A percentile compares a stretch with the other conserved stretches of the same genome.
Evolutionary conservation across 129 eudicot species (phyloP).

Genomic region (Artemisia argyi): DNA sequence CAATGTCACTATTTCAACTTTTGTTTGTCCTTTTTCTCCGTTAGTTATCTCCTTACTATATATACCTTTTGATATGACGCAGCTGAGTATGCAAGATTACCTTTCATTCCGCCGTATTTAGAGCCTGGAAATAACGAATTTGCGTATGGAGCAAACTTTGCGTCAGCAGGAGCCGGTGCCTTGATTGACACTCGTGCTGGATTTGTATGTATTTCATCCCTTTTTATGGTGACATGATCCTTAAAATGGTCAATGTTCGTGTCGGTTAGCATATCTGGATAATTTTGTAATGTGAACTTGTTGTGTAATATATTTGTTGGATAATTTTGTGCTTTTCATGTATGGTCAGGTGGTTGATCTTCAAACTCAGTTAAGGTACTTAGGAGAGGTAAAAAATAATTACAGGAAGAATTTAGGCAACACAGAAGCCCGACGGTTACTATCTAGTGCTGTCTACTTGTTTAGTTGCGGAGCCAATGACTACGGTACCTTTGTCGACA

Average conservation of each 20-base stretch:
- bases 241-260: too few species aligned
- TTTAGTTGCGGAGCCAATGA: conserved; percentile 57
- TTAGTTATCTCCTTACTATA: background rate
- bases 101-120: conserved; percentile 48
- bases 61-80: background rate
- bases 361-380: conserved; percentile 41
- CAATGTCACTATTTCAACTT: background rate
- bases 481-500: conserved; percentile 32
- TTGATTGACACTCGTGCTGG: conserved; percentile 48
- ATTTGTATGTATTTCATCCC: conserved; percentile 33
- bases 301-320: background rate
- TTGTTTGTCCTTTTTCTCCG: too few species aligned
- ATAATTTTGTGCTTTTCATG: background rate
- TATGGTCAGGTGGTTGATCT: conserved; percentile 46
- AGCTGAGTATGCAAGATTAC: conserved; percentile 59
- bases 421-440: conserved; percentile 10
- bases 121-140: conserved; percentile 28
- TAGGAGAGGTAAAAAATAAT: conserved; percentile 29
- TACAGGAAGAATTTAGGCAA: conserved; percentile 28
- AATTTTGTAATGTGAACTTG: background rate
- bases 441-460: conserved; percentile 50
- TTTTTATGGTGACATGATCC: background rate
- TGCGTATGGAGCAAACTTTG: conserved; percentile 55
- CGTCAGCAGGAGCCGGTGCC: conserved; percentile 67
- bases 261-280: too few species aligned